A percentile compares a stretch with the other conserved stretches of the same genome.
Conservation (phyloP, 2,329 filamentous ascomycete genomes). For the Ramularia endophylla region DNA sequence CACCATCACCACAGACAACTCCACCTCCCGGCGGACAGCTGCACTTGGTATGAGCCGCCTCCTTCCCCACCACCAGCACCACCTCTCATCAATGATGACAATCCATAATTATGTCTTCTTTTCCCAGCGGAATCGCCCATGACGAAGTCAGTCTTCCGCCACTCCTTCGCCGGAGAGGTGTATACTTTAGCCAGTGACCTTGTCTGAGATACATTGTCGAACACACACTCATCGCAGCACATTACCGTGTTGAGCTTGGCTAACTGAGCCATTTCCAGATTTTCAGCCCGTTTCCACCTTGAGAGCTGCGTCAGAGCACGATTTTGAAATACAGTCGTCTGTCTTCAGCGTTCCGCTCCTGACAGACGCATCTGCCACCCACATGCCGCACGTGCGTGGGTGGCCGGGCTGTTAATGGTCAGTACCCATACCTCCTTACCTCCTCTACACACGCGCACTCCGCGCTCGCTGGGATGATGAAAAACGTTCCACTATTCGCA, state of each 20-base stretch:
- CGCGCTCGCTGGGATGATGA: conserved; percentile 28
- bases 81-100: too few species aligned
- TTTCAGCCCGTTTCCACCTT: too few species aligned
- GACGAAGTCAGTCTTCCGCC: conserved; percentile 69
- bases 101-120: conserved; percentile 67
- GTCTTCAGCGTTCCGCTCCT: conserved; percentile 1
- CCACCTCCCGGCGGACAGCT: neutral
- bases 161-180: conserved; percentile 59
- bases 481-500: conserved; percentile 68
- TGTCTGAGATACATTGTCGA: conserved; percentile 56
- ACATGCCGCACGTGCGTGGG: conserved; percentile 1
- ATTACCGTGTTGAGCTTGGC: too few species aligned
- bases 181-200: conserved; percentile 89
- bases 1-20: conserved; percentile 4
- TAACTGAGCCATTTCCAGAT: too few species aligned
- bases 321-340: too few species aligned
- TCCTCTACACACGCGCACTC: conserved; percentile 3
- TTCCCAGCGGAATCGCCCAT: conserved; percentile 85
- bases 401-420: conserved; percentile 10
- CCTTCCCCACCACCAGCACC: too few species aligned
- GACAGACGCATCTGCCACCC: conserved; percentile 1
- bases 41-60: conserved; percentile 6
- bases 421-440: conserved; percentile 5
- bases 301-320: too few species aligned
- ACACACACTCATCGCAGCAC: neutral